Evolutionary conservation across 2,329 filamentous ascomycete genomes (phyloP), one percentile per base, ranked within the genome.

Genomic region (Diplodia intermedia): DNA sequence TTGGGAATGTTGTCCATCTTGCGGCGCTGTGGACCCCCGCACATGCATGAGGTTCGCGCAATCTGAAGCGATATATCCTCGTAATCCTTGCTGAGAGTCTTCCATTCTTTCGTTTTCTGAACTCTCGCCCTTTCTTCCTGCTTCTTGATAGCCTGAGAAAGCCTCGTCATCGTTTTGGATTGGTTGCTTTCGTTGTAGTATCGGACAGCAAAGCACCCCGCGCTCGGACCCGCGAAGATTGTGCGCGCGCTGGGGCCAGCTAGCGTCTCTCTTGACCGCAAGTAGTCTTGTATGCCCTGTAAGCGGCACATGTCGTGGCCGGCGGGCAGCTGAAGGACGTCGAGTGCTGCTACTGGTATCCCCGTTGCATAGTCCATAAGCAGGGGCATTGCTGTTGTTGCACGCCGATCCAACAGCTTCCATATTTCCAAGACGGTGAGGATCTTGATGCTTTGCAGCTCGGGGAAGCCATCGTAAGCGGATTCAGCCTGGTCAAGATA

Each of bases 341-440:
- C 82, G 0, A 91, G 75, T 0, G 85, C 72, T 4, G 83, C 78
- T 0, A 84, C 75, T 0, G 75, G 70, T 60, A 91, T 85, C 0
- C 80, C 77, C 0, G 88, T 86, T 18, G 84, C 79, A 65, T 84
- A 88, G 0, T 86, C 76, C 0, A 57, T 31, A 0, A 91, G 75
- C 0, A 89, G 73, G 0, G 84, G 82, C 56, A 80, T 86, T 0
- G 69, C 69, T 0, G 54, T 11, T 0, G 80, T 75, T 0, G 84
- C 83, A 18, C 73, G 75, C 15, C 78, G 71, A 69, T 91, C 89
- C 73, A 90, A 82, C 1, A 74, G 72, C 3, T 85, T 73, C 89
- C 88, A 91, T 0, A 89, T 70, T 63, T 87, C 84, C 72, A 90
- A 82, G 0, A 87, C 53, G 8, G 78, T 81, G 1, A 91, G 79